Conservation (phyloP, 345 rosid species). For the Gynandropsis gynandra region DNA sequence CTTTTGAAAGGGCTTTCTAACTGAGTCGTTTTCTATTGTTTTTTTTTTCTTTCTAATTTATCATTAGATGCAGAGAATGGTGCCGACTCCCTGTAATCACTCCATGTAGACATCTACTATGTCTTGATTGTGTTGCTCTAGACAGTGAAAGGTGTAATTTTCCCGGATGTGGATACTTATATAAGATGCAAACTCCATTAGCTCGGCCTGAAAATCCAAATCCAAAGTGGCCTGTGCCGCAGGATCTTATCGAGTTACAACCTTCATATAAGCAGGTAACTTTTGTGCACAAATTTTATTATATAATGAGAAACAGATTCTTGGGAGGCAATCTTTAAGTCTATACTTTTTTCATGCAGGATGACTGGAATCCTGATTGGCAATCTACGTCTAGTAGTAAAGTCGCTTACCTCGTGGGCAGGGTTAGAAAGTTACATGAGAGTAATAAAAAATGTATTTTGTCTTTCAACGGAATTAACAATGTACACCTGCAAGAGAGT, state of each 20-base stretch:
- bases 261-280: slow-evolving; percentile 91
- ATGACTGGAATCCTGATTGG: slow-evolving; percentile 98
- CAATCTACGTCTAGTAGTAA: slow-evolving; percentile 93
- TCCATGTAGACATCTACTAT: slow-evolving; percentile 89
- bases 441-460: slow-evolving; percentile 26
- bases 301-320: slow-evolving; percentile 4
- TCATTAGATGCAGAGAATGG: slow-evolving; percentile 84
- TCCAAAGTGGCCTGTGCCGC: slow-evolving; percentile 95
- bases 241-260: slow-evolving; percentile 95
- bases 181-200: slow-evolving; percentile 85
- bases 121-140: slow-evolving; percentile 78
- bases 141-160: slow-evolving; percentile 64
- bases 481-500: slow-evolving; percentile 25
- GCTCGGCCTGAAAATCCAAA: slow-evolving; percentile 91
- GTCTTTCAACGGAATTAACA: slow-evolving; percentile 21
- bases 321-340: slow-evolving; percentile 10
- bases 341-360: slow-evolving; percentile 42
- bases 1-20: background rate
- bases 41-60: slow-evolving; percentile 15
- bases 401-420: slow-evolving; percentile 69
- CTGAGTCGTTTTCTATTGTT: slow-evolving; percentile 17
- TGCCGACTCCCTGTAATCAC: slow-evolving; percentile 90
- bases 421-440: slow-evolving; percentile 59
- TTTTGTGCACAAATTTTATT: slow-evolving; percentile 15
- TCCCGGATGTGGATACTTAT: slow-evolving; percentile 64